Conservation (phyloP, 768 basidiomycete genomes). For the Russula brevipes region DNA sequence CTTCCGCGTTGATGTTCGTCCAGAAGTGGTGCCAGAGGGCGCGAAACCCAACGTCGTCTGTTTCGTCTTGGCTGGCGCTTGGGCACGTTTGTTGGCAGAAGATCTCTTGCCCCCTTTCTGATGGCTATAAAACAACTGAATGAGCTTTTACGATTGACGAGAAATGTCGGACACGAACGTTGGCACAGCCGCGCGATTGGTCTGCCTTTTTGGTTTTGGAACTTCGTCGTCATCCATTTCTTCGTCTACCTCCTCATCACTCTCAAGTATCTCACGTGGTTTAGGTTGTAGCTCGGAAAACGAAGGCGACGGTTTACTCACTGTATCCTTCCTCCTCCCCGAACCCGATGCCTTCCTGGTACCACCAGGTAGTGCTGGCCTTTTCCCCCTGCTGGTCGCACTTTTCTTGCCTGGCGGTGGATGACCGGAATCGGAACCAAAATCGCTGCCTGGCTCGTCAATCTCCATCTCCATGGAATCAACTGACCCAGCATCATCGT, state of each 20-base stretch:
- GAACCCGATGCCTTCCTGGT: constrained; percentile 30
- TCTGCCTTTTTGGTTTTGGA: constrained; percentile 47
- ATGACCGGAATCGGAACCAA: constrained; percentile 26
- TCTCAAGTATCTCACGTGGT: constrained; percentile 50
- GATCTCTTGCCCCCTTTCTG: constrained; percentile 47
- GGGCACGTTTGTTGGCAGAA: constrained; percentile 43
- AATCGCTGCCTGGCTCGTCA: constrained; percentile 36
- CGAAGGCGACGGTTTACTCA: not conserved
- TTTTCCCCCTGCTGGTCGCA: constrained; percentile 32
- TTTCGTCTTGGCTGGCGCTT: constrained; percentile 34
- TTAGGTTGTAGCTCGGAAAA: constrained; percentile 32
- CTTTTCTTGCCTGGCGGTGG: constrained; percentile 28
- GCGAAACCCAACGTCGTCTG: constrained; percentile 62
- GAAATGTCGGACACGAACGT: constrained; percentile 40
- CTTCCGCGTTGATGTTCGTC: constrained; percentile 51
- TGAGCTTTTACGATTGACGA: not conserved
- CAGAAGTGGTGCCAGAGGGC: constrained; percentile 37
- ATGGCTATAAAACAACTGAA: constrained; percentile 25
- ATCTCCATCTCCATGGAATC: constrained; percentile 82
- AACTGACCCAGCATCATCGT: constrained; percentile 46
- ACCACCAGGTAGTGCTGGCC: constrained; percentile 26
- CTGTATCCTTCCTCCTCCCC: constrained; percentile 36
- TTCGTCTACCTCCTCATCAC: constrained; percentile 53
- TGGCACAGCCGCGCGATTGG: constrained; percentile 58
- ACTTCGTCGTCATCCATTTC: constrained; percentile 51